Evolutionary conservation across 352 stramenopile genomes (phyloP).

Genomic region (Globisporangium carolinianum): DNA sequence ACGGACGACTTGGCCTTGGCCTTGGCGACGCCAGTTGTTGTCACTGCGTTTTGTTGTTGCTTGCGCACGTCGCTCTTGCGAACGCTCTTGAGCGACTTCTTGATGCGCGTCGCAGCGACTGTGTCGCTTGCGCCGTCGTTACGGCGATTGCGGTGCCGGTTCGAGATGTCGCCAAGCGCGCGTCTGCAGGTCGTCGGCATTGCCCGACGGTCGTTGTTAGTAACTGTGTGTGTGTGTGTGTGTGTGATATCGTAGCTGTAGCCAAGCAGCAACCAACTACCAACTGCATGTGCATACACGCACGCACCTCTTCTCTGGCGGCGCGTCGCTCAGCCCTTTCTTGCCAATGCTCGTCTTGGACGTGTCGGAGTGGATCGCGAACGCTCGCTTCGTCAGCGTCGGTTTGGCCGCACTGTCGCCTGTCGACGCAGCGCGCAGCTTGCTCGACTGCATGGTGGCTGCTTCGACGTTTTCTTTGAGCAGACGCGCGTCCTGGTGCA

Average conservation of each 20-base stretch:
- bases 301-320: slow-evolving; percentile 40
- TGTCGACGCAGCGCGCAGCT: slow-evolving; percentile 10
- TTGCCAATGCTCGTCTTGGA: slow-evolving; percentile 18
- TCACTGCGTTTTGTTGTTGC: slow-evolving; percentile 1
- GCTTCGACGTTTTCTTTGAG: slow-evolving; percentile 75
- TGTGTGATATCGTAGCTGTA: no score
- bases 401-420: slow-evolving; percentile 14
- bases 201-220: no score
- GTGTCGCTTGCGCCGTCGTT: slow-evolving; percentile 3
- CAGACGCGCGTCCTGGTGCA: slow-evolving; percentile 23
- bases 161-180: slow-evolving; percentile 70
- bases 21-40: background rate
- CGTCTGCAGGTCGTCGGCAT: slow-evolving; percentile 23
- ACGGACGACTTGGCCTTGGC: background rate
- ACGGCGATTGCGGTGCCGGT: slow-evolving; percentile 44
- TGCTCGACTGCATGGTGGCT: slow-evolving; percentile 15
- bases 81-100: slow-evolving; percentile 16
- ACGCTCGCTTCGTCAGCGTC: slow-evolving; percentile 17
- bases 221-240: no score
- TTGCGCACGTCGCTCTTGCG: slow-evolving; percentile 15
- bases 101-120: slow-evolving; percentile 11
- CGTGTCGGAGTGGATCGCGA: slow-evolving; percentile 34
- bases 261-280: background rate
- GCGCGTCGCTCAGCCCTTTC: slow-evolving; percentile 27
- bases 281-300: background rate